These are phyloP conservation scores for Lobosporangium transversale DNA, from an alignment of 192 early-diverging fungal genomes.

Conservation along the genomic window DNA sequence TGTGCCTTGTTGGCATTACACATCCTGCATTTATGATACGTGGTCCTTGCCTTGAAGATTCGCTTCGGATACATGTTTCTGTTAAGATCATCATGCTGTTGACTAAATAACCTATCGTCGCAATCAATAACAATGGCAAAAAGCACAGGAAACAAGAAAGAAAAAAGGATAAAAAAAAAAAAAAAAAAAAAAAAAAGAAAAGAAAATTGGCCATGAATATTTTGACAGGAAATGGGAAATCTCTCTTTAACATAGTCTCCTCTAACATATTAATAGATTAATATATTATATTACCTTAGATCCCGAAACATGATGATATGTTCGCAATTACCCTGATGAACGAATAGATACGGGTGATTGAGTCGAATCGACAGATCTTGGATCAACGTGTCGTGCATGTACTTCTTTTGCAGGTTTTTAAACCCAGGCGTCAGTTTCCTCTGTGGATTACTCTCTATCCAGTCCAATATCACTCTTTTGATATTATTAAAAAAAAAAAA, in stretches of 20 bases:
- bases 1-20: conserved; percentile 68
- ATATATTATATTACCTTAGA: conserved; percentile 55
- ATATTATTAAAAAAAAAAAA: neutral
- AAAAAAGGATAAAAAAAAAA: neutral
- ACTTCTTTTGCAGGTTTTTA: conserved; percentile 55
- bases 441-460: conserved; percentile 65
- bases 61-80: conserved; percentile 62
- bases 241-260: too few relatives aligned
- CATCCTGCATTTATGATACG: conserved; percentile 70
- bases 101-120: conserved; percentile 27
- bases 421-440: conserved; percentile 61
- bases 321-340: conserved; percentile 84
- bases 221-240: too few relatives aligned
- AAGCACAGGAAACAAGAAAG: neutral
- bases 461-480: conserved; percentile 71
- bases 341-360: conserved; percentile 74
- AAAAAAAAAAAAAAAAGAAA: conserved; percentile 4
- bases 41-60: conserved; percentile 62
- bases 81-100: conserved; percentile 60
- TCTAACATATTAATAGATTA: neutral
- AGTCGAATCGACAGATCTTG: conserved; percentile 70
- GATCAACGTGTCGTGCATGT: conserved; percentile 71
- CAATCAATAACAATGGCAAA: too few relatives aligned
- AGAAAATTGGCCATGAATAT: neutral
- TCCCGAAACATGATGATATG: conserved; percentile 77